Conservation (phyloP, 495 filamentous ascomycete species). For the Penicillium canariense region DNA sequence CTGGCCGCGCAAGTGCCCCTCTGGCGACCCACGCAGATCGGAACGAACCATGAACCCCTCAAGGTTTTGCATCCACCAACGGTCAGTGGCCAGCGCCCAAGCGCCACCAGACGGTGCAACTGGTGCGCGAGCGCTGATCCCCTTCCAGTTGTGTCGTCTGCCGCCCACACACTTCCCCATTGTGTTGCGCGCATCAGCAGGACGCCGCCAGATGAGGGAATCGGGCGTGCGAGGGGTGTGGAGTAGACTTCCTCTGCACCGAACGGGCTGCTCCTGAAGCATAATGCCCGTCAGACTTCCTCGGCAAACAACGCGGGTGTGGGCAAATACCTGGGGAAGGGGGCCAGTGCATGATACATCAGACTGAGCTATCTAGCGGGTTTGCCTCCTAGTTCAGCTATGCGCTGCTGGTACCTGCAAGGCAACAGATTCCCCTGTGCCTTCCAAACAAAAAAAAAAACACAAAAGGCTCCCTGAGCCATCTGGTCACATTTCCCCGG, state of each 20-base stretch:
- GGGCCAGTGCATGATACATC: background rate
- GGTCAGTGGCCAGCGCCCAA: slow-evolving; percentile 16
- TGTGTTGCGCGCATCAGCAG: background rate
- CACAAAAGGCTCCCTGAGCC: too few species aligned
- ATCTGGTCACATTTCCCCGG: too few species aligned
- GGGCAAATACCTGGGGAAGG: too few species aligned
- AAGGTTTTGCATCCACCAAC: slow-evolving; percentile 9
- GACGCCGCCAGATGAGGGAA: background rate
- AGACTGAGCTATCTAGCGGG: background rate
- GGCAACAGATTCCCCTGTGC: background rate
- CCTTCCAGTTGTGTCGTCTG: background rate
- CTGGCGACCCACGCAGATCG: slow-evolving; percentile 14
- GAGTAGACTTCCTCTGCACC: too few species aligned
- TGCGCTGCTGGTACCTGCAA: background rate
- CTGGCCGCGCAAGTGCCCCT: slow-evolving; percentile 17
- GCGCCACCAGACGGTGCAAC: slow-evolving; percentile 15
- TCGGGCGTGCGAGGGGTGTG: background rate
- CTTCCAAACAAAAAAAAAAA: too few species aligned
- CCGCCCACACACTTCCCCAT: slow-evolving; percentile 2
- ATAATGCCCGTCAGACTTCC: background rate
- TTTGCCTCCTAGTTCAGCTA: background rate
- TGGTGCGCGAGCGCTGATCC: slow-evolving; percentile 12
- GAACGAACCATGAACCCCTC: slow-evolving; percentile 10
- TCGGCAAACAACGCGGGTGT: too few species aligned
- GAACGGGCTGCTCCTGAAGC: background rate